Conservation (phyloP, 208 protist genomes). For the Trypanosoma mega region DNA sequence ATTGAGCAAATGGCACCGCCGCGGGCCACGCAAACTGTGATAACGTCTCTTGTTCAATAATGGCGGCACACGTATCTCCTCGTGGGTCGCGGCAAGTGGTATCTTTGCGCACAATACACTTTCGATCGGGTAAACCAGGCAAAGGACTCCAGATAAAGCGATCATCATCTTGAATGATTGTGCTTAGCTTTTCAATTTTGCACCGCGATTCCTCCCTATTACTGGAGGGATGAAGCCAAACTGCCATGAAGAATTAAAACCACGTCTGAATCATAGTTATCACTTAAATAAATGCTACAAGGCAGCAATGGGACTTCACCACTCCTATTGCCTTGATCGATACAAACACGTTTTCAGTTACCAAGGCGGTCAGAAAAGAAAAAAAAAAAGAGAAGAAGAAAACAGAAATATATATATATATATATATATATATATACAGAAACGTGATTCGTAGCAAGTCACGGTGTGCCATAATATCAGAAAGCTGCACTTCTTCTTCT, state of each 20-base stretch:
- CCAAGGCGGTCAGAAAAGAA: neutral
- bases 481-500: too few relatives aligned
- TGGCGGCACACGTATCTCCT: neutral
- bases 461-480: too few relatives aligned
- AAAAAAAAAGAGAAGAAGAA: neutral
- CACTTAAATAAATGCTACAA: too few relatives aligned
- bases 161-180: slow-evolving; percentile 8
- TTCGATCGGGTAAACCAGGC: neutral
- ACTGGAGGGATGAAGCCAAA: slow-evolving; percentile 2
- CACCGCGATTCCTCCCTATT: neutral
- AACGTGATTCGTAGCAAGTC: too few relatives aligned
- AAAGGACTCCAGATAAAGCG: slow-evolving; percentile 13
- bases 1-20: slow-evolving; percentile 30
- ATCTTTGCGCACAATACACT: slow-evolving; percentile 8
- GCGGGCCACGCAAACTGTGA: slow-evolving; percentile 57
- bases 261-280: too few relatives aligned
- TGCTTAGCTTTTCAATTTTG: slow-evolving; percentile 1
- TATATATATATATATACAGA: neutral
- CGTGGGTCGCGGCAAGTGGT: neutral
- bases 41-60: slow-evolving; percentile 48
- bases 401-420: neutral
- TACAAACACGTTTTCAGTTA: too few relatives aligned
- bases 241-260: neutral
- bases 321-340: too few relatives aligned
- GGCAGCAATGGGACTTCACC: too few relatives aligned